Evolutionary conservation across 78 protist species (phyloP).

Genomic region (Dictyostelium citrinum): DNA sequence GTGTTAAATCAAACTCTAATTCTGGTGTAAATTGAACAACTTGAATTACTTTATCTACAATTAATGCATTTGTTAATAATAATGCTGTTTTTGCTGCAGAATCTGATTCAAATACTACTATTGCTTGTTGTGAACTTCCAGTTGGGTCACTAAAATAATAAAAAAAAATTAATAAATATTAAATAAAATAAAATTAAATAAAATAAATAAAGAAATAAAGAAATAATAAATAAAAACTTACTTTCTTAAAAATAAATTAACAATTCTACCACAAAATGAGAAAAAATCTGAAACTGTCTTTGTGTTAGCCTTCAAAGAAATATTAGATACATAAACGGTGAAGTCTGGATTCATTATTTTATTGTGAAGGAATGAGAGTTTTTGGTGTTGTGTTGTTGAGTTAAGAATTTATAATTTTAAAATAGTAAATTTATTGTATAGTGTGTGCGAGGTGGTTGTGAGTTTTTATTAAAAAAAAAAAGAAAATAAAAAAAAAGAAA

Average conservation of each 20-base stretch:
- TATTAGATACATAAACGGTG: conserved; percentile 69
- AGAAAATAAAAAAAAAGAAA: neutral
- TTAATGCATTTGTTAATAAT: conserved; percentile 80
- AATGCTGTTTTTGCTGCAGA: conserved; percentile 84
- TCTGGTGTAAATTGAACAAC: conserved; percentile 56
- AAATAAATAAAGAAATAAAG: neutral
- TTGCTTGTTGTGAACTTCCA: conserved; percentile 44
- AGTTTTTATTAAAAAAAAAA: neutral
- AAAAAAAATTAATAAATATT: neutral
- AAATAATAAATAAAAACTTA: neutral
- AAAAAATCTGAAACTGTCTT: conserved; percentile 78
- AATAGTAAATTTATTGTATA: neutral
- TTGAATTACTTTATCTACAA: conserved; percentile 78
- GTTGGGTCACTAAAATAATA: neutral
- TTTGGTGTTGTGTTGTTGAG: no score
- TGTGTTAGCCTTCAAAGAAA: conserved; percentile 49
- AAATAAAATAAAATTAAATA: neutral
- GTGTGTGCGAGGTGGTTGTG: neutral
- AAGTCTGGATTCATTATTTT: neutral
- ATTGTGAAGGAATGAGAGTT: no score
- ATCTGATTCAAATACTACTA: conserved; percentile 76
- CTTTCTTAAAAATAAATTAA: conserved; percentile 41
- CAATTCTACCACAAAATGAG: conserved; percentile 80
- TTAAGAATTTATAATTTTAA: neutral
- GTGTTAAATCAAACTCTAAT: neutral